Evolutionary conservation across 768 basidiomycete species (phyloP), one percentile per base, ranked within the genome.

Genomic region (Rhizopogon vinicolor): DNA sequence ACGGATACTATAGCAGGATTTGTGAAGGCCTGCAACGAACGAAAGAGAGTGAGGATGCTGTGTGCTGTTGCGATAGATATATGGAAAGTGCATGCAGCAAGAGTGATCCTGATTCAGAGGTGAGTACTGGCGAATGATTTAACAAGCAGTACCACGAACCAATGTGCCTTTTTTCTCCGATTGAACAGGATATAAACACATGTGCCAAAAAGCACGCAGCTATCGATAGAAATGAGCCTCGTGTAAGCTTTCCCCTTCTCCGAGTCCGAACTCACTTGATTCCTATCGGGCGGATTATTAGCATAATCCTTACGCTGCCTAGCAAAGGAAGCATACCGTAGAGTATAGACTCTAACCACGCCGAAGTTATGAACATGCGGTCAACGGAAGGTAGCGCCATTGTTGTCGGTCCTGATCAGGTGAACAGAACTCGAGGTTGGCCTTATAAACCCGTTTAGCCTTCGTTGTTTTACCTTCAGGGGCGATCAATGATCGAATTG

Each of bases 31-130:
- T 54, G n/a, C 16, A 54, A 28, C 9, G 28, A n/a, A 13, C 12
- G 9, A 18, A 54, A 2, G 14, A 54, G 39, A 5, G 18, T 37
- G 22, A 54, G 1, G 18, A 54, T 54, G 35, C 16, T 50, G 25
- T 54, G 53, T 19, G 53, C 53, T 49, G 53, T 54, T 5, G 53
- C 48, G 9, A 54, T 52, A 5, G 44, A 52, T 7, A 54, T 40
- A 18, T 40, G 51, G 46, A 52, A 54, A 39, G 40, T 28, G 35
- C 53, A 35, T 51, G 53, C 51, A 46, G 16, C 2, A 22, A 19
- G 28, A 25, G 37, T 5, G 10, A 52, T 25, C 31, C 53, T 54
- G 48, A 33, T 46, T 12, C 40, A 31, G 18, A 16, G 25, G 9
- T 52, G n/a, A 52, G 29, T 43, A 10, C 12, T 5, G 10, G 18